Conservation (phyloP, 129 eudicot genomes). For the Chrysanthemum lavandulifolium region DNA sequence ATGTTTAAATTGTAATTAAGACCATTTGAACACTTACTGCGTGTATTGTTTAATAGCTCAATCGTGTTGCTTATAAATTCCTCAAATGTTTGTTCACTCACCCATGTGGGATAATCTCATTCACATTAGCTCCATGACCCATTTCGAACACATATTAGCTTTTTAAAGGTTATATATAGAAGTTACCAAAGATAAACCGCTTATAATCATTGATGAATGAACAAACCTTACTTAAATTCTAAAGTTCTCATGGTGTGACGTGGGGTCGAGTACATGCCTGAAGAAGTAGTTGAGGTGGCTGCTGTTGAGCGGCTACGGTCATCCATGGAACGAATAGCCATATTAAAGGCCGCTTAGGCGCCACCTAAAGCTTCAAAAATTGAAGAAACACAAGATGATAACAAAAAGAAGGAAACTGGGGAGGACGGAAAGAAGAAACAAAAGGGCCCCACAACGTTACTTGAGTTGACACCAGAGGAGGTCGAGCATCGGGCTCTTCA, state of each 20-base stretch:
- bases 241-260: slow-evolving; percentile 64
- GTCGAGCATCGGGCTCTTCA: slow-evolving; percentile 89
- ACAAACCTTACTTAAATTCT: too few relatives aligned
- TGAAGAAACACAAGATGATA: slow-evolving; percentile 44
- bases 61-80: too few relatives aligned
- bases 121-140: too few relatives aligned
- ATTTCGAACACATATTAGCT: too few relatives aligned
- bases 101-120: too few relatives aligned
- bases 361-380: slow-evolving; percentile 61
- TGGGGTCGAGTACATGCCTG: slow-evolving; percentile 91
- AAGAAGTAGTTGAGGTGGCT: slow-evolving; percentile 80
- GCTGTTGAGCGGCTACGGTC: slow-evolving; percentile 70
- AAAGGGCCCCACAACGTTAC: slow-evolving; percentile 75
- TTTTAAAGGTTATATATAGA: too few relatives aligned
- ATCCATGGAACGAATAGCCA: slow-evolving; percentile 85
- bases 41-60: too few relatives aligned
- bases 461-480: slow-evolving; percentile 76
- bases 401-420: slow-evolving; percentile 34
- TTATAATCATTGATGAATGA: too few relatives aligned
- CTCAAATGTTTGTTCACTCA: too few relatives aligned
- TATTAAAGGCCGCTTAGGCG: slow-evolving; percentile 86
- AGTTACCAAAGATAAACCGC: too few relatives aligned
- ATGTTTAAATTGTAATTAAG: too few relatives aligned
- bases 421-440: slow-evolving; percentile 39
- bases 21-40: too few relatives aligned